phyloP scores from a whole-genome alignment of 768 basidiomycete species.

The Collybia sp. region DNA sequence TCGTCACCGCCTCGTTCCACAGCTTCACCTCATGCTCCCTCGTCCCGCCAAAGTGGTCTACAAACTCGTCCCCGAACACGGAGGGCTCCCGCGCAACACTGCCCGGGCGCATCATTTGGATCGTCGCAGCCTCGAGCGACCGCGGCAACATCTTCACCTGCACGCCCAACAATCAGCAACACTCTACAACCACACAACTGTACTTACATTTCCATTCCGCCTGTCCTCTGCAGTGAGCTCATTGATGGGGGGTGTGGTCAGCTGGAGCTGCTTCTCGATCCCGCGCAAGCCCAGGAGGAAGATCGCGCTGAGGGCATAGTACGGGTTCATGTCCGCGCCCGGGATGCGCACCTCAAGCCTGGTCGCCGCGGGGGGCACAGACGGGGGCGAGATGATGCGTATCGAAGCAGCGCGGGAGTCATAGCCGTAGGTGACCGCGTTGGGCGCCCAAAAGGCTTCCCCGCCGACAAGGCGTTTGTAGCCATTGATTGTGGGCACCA shows the following conservation, averaged over 20 bases:
- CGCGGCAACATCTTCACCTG: conserved; percentile 74
- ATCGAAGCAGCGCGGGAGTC: conserved; percentile 92
- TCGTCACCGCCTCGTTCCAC: conserved; percentile 89
- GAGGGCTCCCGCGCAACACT: conserved; percentile 76
- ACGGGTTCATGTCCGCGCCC: conserved; percentile 96
- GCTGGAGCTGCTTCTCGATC: conserved; percentile 66
- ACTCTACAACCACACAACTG: not conserved
- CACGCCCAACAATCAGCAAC: conserved; percentile 14
- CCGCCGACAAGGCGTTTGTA: conserved; percentile 96
- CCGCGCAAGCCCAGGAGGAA: conserved; percentile 86
- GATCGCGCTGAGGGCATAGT: conserved; percentile 84
- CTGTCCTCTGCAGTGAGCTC: conserved; percentile 51
- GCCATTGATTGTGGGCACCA: conserved; percentile 90
- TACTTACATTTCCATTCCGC: conserved; percentile 47
- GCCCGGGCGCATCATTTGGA: conserved; percentile 68
- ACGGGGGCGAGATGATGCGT: conserved; percentile 89
- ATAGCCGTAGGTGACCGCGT: conserved; percentile 90
- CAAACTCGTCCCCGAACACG: conserved; percentile 83
- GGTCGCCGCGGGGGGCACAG: conserved; percentile 75
- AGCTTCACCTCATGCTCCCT: conserved; percentile 83
- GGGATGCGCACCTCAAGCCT: conserved; percentile 92
- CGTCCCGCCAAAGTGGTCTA: conserved; percentile 95
- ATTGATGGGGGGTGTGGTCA: conserved; percentile 70
- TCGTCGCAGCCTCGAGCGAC: conserved; percentile 76
- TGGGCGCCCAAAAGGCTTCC: conserved; percentile 93